Evolutionary conservation across 2,329 filamentous ascomycete genomes (phyloP), one percentile per base, ranked within the genome.

Genomic region (Blastomyces parvus): DNA sequence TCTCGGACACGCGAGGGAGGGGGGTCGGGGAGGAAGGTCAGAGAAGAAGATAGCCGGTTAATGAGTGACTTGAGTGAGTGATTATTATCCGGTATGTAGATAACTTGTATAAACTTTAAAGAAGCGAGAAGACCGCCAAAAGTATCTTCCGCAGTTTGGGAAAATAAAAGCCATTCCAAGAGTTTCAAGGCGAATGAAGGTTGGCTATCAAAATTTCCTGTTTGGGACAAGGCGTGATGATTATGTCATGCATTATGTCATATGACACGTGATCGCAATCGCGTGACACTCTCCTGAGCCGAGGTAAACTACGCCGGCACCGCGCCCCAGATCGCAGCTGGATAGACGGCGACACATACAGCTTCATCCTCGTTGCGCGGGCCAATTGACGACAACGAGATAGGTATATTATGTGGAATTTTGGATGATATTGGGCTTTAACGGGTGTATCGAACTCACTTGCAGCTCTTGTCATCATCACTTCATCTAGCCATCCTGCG

Each of bases 181-280:
- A 30, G 27, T 30, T 30, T 4, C 27, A 38, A 50, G n/a, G n/a
- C n/a, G n/a, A n/a, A n/a, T n/a, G n/a, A n/a, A n/a, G 25, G 22
- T 27, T 50, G 48, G 25, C 30, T 38, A 42, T 44, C 30, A 30
- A 38, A 38, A 44, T 44, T 59, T 59, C 56, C 56, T 59, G 13
- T 59, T 42, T 44, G 36, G 56, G 56, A 25, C 33, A 55, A 55
- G 9, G 27, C 42, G 46, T 60, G 55, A 44, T 17, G 56, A 36
- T 59, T 44, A 46, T 30, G n/a, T 53, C 40, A 61, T 42, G n/a
- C 4, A 19, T 19, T 44, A 46, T 38, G 36, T 38, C 33, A 48
- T 13, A 4, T 2, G 7, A 0, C 50, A 33, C 50, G 50, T 53
- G 50, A 53, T 27, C 9, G 8, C 0, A 1, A 7, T 14, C 25